These are phyloP conservation scores for Hygrocybe punicea DNA, from an alignment of 768 basidiomycete genomes.

Conservation along the genomic window DNA sequence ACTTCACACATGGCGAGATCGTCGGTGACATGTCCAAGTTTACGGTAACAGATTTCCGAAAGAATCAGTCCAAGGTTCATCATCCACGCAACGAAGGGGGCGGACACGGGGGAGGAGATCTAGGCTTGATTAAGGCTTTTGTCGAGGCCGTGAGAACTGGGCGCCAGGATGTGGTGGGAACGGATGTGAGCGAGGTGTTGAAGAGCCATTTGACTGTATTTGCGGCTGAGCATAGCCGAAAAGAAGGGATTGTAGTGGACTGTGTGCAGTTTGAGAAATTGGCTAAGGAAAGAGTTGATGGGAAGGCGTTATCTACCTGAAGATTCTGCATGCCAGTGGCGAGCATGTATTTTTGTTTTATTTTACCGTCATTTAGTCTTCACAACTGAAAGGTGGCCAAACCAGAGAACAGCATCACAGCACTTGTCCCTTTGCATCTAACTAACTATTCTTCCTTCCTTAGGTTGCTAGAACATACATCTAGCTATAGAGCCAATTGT, in stretches of 20 bases:
- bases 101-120: constrained; percentile 82
- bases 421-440: not conserved
- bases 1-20: constrained; percentile 85
- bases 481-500: no score
- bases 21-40: constrained; percentile 80
- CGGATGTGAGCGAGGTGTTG: constrained; percentile 64
- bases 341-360: not conserved
- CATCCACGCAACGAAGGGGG: constrained; percentile 57
- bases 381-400: constrained; percentile 40
- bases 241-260: constrained; percentile 65
- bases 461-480: no score
- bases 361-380: not conserved
- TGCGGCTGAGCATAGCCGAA: constrained; percentile 78
- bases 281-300: constrained; percentile 33
- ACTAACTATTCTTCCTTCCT: no score
- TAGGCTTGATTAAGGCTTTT: constrained; percentile 71
- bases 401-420: no score
- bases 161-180: constrained; percentile 63
- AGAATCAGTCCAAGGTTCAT: constrained; percentile 42
- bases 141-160: constrained; percentile 67
- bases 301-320: not conserved
- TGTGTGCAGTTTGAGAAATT: constrained; percentile 61
- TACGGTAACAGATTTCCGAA: constrained; percentile 74
- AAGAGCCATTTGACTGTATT: constrained; percentile 82
- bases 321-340: not conserved